Conservation (phyloP, 108 stramenopile species). For the Skeletonema menzelii region DNA sequence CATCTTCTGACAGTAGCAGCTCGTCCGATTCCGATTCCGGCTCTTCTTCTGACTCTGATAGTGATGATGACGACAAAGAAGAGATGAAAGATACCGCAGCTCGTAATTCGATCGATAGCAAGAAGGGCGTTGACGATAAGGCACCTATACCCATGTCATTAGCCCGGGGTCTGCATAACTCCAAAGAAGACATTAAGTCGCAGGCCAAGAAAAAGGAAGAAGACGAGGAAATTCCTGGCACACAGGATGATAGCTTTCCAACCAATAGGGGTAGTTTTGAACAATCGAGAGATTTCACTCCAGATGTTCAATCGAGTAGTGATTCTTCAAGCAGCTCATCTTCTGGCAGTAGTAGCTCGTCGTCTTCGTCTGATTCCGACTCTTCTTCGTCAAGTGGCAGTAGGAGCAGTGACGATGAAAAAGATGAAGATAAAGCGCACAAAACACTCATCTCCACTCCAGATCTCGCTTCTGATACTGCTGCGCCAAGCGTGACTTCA, state of each 20-base stretch:
- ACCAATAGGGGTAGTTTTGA: not conserved
- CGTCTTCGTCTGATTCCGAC: not conserved
- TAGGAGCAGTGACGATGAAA: not conserved
- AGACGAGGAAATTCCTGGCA: not conserved
- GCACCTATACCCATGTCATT: no score
- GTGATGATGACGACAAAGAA: no score
- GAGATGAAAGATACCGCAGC: no score
- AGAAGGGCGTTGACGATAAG: no score
- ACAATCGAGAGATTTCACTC: not conserved
- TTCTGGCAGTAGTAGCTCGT: not conserved
- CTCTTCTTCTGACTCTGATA: no score
- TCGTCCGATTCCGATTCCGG: not conserved
- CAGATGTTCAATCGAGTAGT: not conserved
- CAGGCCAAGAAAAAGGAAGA: not conserved
- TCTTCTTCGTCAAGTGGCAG: not conserved
- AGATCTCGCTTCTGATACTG: not conserved
- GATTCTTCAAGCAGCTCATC: not conserved
- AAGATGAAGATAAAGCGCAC: not conserved
- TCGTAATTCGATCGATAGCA: no score
- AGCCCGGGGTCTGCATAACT: not conserved
- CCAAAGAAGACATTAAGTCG: not conserved
- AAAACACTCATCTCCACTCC: not conserved
- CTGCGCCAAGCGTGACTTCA: not conserved
- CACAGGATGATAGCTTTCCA: not conserved
- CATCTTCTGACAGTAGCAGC: not conserved